Conservation (phyloP, 2,329 filamentous ascomycete species). For the Thielaviopsis musarum region DNA sequence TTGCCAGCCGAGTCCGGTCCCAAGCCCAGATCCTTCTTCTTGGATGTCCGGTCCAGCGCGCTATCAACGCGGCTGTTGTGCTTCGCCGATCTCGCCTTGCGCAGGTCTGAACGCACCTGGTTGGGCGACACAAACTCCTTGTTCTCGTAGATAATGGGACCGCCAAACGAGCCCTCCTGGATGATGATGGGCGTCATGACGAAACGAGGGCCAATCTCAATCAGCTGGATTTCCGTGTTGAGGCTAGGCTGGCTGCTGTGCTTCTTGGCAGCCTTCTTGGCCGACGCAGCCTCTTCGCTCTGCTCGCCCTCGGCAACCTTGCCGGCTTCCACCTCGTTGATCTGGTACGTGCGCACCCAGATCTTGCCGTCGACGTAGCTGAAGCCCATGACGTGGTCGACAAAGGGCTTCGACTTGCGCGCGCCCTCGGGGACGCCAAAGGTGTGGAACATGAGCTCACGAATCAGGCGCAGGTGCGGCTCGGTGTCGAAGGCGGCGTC, state of each 20-base stretch:
- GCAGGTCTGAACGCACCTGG: conserved; percentile 71
- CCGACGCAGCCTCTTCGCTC: conserved; percentile 21
- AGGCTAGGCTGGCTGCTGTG: conserved; percentile 26
- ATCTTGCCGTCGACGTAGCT: conserved; percentile 84
- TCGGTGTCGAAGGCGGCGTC: conserved; percentile 71
- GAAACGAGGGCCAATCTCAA: conserved; percentile 88
- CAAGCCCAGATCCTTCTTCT: conserved; percentile 62
- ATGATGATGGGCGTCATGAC: conserved; percentile 91
- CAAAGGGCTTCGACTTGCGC: conserved; percentile 83
- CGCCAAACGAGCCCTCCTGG: conserved; percentile 85
- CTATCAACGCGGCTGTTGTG: conserved; percentile 66
- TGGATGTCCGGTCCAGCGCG: conserved; percentile 52
- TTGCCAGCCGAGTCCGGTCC: conserved; percentile 44
- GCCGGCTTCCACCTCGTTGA: conserved; percentile 56
- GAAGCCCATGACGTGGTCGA: conserved; percentile 90
- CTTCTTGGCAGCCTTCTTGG: conserved; percentile 20
- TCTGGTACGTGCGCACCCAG: conserved; percentile 91
- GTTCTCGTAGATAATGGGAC: conserved; percentile 95
- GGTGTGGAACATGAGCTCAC: conserved; percentile 75
- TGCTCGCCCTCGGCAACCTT: conserved; percentile 25
- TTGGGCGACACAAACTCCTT: conserved; percentile 95
- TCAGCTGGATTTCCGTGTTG: conserved; percentile 62
- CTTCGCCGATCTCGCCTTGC: conserved; percentile 56
- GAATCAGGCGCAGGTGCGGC: conserved; percentile 66
- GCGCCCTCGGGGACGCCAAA: conserved; percentile 86